phyloP scores from a whole-genome alignment of 2,329 filamentous ascomycete species.

The Pseudogymnoascus destructans region DNA sequence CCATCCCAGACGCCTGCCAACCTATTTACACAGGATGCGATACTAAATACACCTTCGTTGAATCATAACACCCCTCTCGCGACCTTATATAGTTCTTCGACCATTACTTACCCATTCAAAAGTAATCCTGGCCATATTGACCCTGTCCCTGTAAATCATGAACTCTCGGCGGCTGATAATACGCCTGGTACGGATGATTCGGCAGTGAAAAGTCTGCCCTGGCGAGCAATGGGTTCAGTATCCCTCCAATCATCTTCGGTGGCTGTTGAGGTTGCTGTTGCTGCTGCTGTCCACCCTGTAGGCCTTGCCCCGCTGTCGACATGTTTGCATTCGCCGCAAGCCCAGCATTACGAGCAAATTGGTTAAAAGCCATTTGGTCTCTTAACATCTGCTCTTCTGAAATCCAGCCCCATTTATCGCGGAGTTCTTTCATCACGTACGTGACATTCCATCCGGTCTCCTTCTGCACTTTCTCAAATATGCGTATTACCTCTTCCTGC shows the following conservation, averaged over 20 bases:
- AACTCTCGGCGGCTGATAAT: constrained; percentile 60
- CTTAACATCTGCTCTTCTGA: constrained; percentile 22
- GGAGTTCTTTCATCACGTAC: constrained; percentile 59
- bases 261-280: constrained; percentile 17
- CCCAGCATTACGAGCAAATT: constrained; percentile 12
- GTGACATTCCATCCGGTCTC: constrained; percentile 70
- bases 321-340: constrained; percentile 9
- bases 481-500: constrained; percentile 67
- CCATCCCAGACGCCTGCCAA: background rate
- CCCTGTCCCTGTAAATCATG: constrained; percentile 20
- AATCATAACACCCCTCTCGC: background rate
- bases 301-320: constrained; percentile 10
- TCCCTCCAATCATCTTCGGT: constrained; percentile 32
- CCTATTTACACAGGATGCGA: constrained; percentile 7
- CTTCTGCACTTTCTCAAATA: constrained; percentile 61
- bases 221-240: constrained; percentile 57
- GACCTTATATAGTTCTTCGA: background rate
- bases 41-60: constrained; percentile 3
- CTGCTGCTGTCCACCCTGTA: constrained; percentile 19
- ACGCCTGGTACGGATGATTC: constrained; percentile 69
- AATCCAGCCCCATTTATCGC: constrained; percentile 63
- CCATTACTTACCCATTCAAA: background rate
- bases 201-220: constrained; percentile 64
- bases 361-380: constrained; percentile 11
- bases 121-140: constrained; percentile 17